phyloP scores from a whole-genome alignment of 2,329 filamentous ascomycete species.

The Ascochyta koolunga region DNA sequence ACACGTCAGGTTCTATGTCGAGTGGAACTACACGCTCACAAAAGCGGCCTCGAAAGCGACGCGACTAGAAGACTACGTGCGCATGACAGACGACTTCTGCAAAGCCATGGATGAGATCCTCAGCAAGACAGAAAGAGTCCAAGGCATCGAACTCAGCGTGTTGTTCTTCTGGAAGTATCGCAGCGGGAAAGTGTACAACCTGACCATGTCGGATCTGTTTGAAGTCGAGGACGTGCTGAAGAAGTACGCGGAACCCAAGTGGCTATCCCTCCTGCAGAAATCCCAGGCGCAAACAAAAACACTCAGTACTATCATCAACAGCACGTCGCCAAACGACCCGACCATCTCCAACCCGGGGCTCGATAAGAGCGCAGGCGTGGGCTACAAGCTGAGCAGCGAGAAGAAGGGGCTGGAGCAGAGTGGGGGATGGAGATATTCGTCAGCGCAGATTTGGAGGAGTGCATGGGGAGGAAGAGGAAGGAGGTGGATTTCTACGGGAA shows the following conservation, averaged over 20 bases:
- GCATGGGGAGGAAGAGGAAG: conserved; percentile 36
- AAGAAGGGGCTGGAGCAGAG: conserved; percentile 42
- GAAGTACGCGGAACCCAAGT: conserved; percentile 38
- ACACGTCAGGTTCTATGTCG: conserved; percentile 43
- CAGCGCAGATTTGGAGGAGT: conserved; percentile 39
- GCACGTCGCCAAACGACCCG: conserved; percentile 17
- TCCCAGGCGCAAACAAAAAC: neutral
- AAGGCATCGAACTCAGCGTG: conserved; percentile 40
- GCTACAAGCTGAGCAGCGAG: conserved; percentile 43
- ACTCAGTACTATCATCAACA: neutral
- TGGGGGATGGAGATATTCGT: conserved; percentile 46
- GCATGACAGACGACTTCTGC: conserved; percentile 40
- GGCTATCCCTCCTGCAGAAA: conserved; percentile 32
- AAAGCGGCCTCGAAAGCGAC: conserved; percentile 24
- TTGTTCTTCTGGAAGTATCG: conserved; percentile 45
- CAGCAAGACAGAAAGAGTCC: conserved; percentile 27
- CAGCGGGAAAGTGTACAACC: conserved; percentile 40
- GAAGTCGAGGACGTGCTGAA: conserved; percentile 45
- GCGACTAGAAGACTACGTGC: conserved; percentile 36
- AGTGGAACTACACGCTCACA: conserved; percentile 43
- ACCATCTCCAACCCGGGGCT: conserved; percentile 6
- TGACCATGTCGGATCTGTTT: conserved; percentile 46
- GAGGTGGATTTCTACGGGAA: conserved; percentile 46
- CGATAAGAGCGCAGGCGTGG: conserved; percentile 37
- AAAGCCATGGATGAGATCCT: conserved; percentile 42